Evolutionary conservation across 345 rosid genomes (phyloP).

Genomic region (Cardamine resedifolia): DNA sequence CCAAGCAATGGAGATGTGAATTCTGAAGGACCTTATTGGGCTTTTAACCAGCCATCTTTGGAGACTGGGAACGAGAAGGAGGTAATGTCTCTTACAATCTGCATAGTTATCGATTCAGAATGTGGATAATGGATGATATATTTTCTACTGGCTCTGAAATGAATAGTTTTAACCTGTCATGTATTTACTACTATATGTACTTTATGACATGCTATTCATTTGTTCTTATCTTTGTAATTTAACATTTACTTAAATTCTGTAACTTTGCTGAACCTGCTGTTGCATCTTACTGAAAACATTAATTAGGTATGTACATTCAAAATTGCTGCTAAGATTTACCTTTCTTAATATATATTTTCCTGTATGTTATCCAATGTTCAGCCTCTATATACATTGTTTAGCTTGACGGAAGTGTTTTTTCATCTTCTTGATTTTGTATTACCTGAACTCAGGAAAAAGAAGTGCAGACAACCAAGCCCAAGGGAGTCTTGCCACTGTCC

Average conservation of each 20-base stretch:
- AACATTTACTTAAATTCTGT: background rate
- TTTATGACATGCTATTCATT: background rate
- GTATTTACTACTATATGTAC: constrained; percentile 23
- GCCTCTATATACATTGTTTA: constrained; percentile 8
- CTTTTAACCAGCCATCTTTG: constrained; percentile 46
- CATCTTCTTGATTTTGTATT: constrained; percentile 20
- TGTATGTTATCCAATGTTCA: constrained; percentile 1
- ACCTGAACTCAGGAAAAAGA: constrained; percentile 44
- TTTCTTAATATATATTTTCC: background rate
- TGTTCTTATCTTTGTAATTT: background rate
- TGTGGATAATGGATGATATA: background rate
- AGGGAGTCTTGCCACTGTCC: constrained; percentile 63
- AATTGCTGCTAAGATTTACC: background rate
- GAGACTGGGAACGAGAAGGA: constrained; percentile 43
- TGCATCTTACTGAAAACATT: background rate
- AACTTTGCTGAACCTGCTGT: background rate
- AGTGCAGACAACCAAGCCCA: constrained; percentile 39
- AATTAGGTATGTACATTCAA: background rate
- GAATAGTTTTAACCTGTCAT: constrained; percentile 17
- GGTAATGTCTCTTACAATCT: constrained; percentile 39
- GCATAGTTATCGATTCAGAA: background rate
- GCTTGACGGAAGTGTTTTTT: constrained; percentile 4
- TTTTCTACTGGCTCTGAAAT: constrained; percentile 24
- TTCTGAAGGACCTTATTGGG: constrained; percentile 48
- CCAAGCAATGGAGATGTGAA: background rate